Conservation (phyloP, 352 stramenopile genomes). For the Pythium dissimile region DNA sequence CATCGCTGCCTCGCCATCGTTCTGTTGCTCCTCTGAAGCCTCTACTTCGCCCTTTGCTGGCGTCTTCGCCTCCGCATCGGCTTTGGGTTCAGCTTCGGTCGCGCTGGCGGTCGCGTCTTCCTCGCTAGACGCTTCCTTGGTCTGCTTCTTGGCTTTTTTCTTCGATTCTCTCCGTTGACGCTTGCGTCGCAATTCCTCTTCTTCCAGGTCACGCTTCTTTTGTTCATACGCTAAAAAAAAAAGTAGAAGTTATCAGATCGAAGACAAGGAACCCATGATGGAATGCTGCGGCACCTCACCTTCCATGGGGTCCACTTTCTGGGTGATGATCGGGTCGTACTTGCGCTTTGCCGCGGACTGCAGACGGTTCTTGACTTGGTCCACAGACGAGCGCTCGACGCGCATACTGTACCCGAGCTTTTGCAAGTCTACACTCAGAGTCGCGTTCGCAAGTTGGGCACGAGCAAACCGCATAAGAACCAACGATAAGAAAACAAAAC, state of each 20-base stretch:
- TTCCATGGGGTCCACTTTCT: constrained; percentile 82
- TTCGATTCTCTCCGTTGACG: constrained; percentile 72
- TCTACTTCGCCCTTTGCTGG: constrained; percentile 6
- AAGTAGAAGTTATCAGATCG: neutral
- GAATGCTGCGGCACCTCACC: constrained; percentile 21
- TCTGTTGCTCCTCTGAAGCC: neutral
- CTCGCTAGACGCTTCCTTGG: neutral
- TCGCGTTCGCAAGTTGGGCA: neutral
- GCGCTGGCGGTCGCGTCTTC: neutral
- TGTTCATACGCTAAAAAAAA: constrained; percentile 72
- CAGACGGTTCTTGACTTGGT: constrained; percentile 85
- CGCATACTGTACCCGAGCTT: constrained; percentile 92
- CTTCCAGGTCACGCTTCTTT: constrained; percentile 68
- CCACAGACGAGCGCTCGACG: constrained; percentile 84
- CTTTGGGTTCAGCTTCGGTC: neutral
- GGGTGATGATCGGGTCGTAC: constrained; percentile 75
- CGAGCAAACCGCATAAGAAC: neutral
- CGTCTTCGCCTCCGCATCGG: neutral
- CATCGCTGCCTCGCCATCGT: constrained; percentile 65
- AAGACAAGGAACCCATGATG: no score
- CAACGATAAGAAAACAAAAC: constrained; percentile 16
- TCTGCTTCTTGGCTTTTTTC: constrained; percentile 61
- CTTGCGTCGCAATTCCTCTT: constrained; percentile 68
- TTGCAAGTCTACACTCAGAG: constrained; percentile 58
- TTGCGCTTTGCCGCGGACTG: constrained; percentile 81